Evolutionary conservation across 352 stramenopile species (phyloP), one percentile per base, ranked within the genome.

Genomic region (Thalassiosira livingstoniorum): DNA sequence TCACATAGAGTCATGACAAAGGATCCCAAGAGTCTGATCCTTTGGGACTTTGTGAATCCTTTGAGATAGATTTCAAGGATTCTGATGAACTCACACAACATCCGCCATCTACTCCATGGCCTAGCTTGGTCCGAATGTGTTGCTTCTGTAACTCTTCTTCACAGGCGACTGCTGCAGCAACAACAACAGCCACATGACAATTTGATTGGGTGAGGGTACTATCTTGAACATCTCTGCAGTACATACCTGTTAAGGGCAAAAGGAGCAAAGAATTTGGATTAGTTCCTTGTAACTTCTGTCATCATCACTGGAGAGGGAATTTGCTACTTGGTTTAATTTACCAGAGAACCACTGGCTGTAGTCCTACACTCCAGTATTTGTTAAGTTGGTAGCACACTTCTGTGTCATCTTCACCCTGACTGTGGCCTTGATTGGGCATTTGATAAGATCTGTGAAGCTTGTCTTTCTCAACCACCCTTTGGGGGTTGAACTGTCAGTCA

Each of bases 301-400:
- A 21, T 62, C 21, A 11, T 80, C 61, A 5, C 72, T 11, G 10
- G 72, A 80, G n/a, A n/a, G 47, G 65, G 72, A 27, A 55, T 81
- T 21, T 71, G 62, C 31, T 74, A 90, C 54, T 27, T 58, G 72
- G 85, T 62, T 85, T 70, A 62, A 62, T 87, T 47, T 65, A 90
- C 32, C 82, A 92, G 66, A 90, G 92, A 81, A 96, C 91, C 89
- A 93, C 34, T 76, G 96, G 21, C 85, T 89, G 32, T 73, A 91
- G 58, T 88, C 83, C 13, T 63, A 39, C 53, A 74, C 23, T 91
- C 92, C 54, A 82, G 80, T 53, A 55, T 69, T n/a, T 85, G 93
- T 32, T 81, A 89, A 23, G n/a, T 7, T 10, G 10, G 21, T 29
- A 27, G 29, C 54, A 63, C n/a, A 23, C 2, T 35, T 18, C 25